Conservation (phyloP, 2,329 filamentous ascomycete genomes). For the Fusarium albosuccineum region DNA sequence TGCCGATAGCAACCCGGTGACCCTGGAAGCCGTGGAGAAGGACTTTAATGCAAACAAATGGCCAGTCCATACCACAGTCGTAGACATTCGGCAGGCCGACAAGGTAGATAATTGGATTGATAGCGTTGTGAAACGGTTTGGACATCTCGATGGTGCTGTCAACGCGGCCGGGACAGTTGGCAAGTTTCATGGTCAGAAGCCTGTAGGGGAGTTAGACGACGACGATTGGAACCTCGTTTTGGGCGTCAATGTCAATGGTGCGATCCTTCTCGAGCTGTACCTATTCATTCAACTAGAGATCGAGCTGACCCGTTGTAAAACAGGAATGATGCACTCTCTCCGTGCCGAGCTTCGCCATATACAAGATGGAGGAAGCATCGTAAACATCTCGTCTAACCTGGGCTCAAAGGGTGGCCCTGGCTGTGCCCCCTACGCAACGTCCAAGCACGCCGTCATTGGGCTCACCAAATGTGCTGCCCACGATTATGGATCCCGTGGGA, state of each 20-base stretch:
- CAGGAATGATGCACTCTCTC: not conserved
- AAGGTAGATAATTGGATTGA: not conserved
- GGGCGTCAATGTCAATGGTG: not conserved
- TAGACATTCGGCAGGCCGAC: not conserved
- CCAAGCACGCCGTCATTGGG: no score
- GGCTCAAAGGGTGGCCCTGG: not conserved
- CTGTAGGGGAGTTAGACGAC: slow-evolving; percentile 2
- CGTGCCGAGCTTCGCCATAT: not conserved
- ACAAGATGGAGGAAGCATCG: not conserved
- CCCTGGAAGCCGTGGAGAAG: not conserved
- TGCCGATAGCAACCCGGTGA: not conserved
- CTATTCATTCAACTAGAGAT: no score
- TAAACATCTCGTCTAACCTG: not conserved
- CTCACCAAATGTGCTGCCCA: no score
- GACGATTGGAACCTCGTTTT: slow-evolving; percentile 14
- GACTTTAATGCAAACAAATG: not conserved
- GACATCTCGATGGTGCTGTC: slow-evolving; percentile 6
- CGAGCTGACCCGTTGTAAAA: not conserved
- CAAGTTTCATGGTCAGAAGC: not conserved
- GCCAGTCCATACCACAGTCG: not conserved
- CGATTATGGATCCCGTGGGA: not conserved
- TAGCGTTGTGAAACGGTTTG: slow-evolving; percentile 1
- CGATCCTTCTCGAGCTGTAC: not conserved
- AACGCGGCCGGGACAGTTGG: slow-evolving; percentile 6
- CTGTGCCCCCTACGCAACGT: no score